Percentiles rank a stretch among this genome's conserved stretches.
phyloP scores from a whole-genome alignment of 306 rosid species.

The Urtica urens region DNA sequence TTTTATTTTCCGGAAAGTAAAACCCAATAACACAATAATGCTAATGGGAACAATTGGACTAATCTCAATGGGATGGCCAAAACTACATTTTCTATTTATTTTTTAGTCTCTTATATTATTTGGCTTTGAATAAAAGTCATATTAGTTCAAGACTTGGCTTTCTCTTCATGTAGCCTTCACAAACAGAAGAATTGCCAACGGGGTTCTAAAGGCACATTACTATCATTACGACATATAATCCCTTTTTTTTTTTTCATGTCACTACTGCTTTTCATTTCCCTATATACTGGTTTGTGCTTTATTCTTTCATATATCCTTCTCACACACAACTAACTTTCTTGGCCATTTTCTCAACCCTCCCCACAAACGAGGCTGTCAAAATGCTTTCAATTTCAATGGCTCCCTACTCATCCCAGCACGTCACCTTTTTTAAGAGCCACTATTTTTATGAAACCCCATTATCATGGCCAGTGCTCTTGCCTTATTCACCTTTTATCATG shows the following conservation, averaged over 20 bases:
- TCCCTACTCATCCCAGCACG: slow-evolving; percentile 45
- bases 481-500: slow-evolving; percentile 35
- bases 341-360: slow-evolving; percentile 30
- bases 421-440: slow-evolving; percentile 36
- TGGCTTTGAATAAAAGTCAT: slow-evolving; percentile 51
- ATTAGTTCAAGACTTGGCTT: slow-evolving; percentile 20
- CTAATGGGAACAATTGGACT: slow-evolving; percentile 4
- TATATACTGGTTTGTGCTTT: slow-evolving; percentile 32
- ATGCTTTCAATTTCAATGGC: slow-evolving; percentile 53
- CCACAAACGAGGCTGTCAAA: slow-evolving; percentile 46
- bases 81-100: background rate
- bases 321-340: slow-evolving; percentile 62
- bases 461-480: slow-evolving; percentile 35
- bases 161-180: slow-evolving; percentile 29
- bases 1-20: slow-evolving; percentile 9
- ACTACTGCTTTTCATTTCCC: slow-evolving; percentile 12
- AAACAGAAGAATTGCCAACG: slow-evolving; percentile 28
- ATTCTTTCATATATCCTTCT: slow-evolving; percentile 35
- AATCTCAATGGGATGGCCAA: slow-evolving; percentile 31
- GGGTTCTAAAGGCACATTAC: slow-evolving; percentile 23
- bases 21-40: background rate
- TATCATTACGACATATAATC: slow-evolving; percentile 33
- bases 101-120: slow-evolving; percentile 33
- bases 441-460: slow-evolving; percentile 58
- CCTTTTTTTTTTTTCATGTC: slow-evolving; percentile 35